phyloP scores from a whole-genome alignment of 2,329 filamentous ascomycete genomes.

The Monosporascus sp. region DNA sequence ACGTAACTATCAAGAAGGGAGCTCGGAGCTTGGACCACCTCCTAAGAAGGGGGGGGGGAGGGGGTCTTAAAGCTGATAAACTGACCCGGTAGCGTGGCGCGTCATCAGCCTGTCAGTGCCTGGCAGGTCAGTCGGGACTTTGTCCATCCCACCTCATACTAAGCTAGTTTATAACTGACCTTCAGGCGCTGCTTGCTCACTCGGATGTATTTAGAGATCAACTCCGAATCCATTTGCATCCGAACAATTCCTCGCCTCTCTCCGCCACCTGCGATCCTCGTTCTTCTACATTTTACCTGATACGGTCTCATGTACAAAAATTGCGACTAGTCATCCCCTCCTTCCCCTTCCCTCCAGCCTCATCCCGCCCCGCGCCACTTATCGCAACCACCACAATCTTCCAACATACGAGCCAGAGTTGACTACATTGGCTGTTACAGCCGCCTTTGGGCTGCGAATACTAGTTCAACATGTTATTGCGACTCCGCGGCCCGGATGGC shows the following conservation, averaged over 20 bases:
- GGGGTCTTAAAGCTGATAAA: no score
- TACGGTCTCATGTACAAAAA: neutral
- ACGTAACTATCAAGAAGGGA: neutral
- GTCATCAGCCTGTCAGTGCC: conserved; percentile 21
- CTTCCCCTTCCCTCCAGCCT: neutral
- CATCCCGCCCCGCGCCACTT: neutral
- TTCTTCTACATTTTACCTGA: neutral
- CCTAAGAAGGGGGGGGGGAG: no score
- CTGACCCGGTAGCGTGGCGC: conserved; percentile 5
- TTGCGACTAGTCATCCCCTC: neutral
- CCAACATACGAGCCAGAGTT: no score
- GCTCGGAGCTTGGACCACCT: neutral
- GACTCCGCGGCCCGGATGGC: conserved; percentile 87
- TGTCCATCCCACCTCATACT: neutral
- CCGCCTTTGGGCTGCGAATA: no score
- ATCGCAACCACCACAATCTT: no score
- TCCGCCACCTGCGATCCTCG: neutral
- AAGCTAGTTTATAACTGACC: no score
- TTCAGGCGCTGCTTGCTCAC: conserved; percentile 1
- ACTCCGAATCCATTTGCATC: neutral
- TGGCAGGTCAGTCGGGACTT: conserved; percentile 1
- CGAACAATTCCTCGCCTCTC: conserved; percentile 6
- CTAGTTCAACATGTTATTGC: conserved; percentile 63
- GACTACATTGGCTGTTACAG: no score
- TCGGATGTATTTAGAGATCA: neutral